These are phyloP conservation scores for Trifolium fragiferum DNA, from an alignment of 306 rosid species.

Conservation along the genomic window DNA sequence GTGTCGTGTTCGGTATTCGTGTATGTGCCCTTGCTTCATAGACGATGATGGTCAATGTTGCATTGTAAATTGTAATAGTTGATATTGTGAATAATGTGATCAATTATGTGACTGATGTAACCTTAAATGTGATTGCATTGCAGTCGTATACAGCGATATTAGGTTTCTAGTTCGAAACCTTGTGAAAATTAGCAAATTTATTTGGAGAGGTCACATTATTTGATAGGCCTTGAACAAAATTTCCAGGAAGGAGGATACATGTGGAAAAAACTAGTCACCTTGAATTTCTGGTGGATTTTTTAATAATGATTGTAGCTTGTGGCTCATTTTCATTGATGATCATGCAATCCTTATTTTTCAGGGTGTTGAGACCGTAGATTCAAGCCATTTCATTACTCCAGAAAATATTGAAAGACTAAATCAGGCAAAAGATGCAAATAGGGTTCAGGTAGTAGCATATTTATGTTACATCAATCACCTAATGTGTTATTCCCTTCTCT, in stretches of 20 bases:
- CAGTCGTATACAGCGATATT: too few relatives aligned
- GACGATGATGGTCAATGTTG: too few relatives aligned
- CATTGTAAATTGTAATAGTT: too few relatives aligned
- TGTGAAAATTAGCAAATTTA: too few relatives aligned
- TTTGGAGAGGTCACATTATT: not conserved
- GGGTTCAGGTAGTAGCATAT: conserved; percentile 65
- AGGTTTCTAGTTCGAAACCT: too few relatives aligned
- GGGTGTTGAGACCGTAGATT: conserved; percentile 77
- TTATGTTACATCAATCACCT: conserved; percentile 21
- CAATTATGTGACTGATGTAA: too few relatives aligned
- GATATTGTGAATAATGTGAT: too few relatives aligned
- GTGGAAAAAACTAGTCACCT: not conserved
- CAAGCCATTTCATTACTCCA: conserved; percentile 71
- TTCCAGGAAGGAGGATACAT: not conserved
- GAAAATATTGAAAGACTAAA: conserved; percentile 76
- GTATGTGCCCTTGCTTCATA: too few relatives aligned
- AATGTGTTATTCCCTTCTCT: not conserved
- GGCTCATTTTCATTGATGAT: conserved; percentile 21
- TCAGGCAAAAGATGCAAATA: conserved; percentile 82
- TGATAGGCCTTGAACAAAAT: too few relatives aligned
- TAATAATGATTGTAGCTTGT: not conserved
- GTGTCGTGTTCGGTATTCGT: too few relatives aligned
- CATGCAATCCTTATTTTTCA: conserved; percentile 38
- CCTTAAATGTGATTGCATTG: too few relatives aligned
- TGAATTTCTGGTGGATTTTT: not conserved